Conservation (phyloP, 2,329 filamentous ascomycete genomes). For the Colletotrichum caudatum region DNA sequence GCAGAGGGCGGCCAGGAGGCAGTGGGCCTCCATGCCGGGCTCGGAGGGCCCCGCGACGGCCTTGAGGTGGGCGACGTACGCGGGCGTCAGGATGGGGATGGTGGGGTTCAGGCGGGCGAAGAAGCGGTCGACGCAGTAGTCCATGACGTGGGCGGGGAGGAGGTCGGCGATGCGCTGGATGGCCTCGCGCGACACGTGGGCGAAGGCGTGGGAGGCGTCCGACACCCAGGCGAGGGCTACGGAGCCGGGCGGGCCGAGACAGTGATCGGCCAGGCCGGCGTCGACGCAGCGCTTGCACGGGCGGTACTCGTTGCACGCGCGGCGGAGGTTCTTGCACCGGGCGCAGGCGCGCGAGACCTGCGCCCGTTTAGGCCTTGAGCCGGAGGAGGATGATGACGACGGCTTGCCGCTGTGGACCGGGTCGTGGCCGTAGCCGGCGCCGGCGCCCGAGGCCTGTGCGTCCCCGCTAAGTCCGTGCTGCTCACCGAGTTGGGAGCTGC, state of each 20-base stretch:
- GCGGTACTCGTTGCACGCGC: conserved; percentile 59
- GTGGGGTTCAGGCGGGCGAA: conserved; percentile 56
- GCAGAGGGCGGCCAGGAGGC: conserved; percentile 54
- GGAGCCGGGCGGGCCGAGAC: conserved; percentile 45
- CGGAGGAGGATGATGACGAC: conserved; percentile 15
- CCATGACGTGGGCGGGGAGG: conserved; percentile 50
- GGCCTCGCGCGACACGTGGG: conserved; percentile 44
- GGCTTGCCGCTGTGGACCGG: conserved; percentile 17
- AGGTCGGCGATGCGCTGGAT: conserved; percentile 51
- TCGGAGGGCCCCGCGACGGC: conserved; percentile 44
- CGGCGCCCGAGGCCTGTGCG: conserved; percentile 13
- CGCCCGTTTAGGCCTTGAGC: conserved; percentile 40
- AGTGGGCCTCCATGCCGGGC: conserved; percentile 51
- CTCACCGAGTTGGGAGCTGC: conserved; percentile 40
- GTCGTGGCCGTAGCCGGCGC: neutral
- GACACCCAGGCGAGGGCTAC: conserved; percentile 42
- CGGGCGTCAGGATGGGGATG: conserved; percentile 56
- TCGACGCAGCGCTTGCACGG: conserved; percentile 58
- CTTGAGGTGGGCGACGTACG: conserved; percentile 52
- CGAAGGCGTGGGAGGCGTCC: conserved; percentile 43
- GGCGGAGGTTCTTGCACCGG: conserved; percentile 57
- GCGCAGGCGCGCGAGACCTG: conserved; percentile 59
- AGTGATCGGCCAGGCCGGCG: conserved; percentile 56
- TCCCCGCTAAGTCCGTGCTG: conserved; percentile 29
- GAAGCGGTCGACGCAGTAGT: conserved; percentile 56